These are phyloP conservation scores for Hypoxylon perforatum DNA, from an alignment of 495 filamentous ascomycete genomes.

Conservation along the genomic window DNA sequence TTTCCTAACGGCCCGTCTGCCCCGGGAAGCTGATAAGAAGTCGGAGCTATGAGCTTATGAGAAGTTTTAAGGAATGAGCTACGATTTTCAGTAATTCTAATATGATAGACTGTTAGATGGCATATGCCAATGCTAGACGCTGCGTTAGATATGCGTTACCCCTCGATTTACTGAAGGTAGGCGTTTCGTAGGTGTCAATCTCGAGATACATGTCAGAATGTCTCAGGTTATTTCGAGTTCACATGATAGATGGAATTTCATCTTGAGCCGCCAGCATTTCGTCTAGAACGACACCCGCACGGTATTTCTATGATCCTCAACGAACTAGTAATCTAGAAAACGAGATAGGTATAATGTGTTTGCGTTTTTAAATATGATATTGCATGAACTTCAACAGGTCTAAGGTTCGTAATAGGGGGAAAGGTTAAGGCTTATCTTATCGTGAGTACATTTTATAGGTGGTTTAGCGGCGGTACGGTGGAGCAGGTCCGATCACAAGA, in stretches of 20 bases:
- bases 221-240: no score
- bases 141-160: no score
- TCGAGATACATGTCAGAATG: no score
- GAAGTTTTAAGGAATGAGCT: not conserved
- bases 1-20: slow-evolving; percentile 74
- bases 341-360: not conserved
- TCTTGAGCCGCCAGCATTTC: no score
- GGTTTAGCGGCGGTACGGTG: slow-evolving; percentile 26
- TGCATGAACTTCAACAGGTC: not conserved
- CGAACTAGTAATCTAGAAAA: no score
- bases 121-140: no score
- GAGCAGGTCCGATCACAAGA: slow-evolving; percentile 33
- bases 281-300: no score
- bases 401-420: slow-evolving; percentile 2
- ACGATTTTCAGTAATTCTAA: not conserved
- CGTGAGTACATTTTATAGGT: slow-evolving; percentile 10
- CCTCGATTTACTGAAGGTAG: no score
- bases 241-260: no score
- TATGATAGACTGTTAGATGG: no score
- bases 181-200: no score
- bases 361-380: slow-evolving; percentile 1
- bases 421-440: slow-evolving; percentile 27
- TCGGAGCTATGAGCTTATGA: slow-evolving; percentile 48
- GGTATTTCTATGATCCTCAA: no score
- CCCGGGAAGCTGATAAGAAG: slow-evolving; percentile 59